phyloP scores from a whole-genome alignment of 2,329 filamentous ascomycete species.

The Periconia digitata region DNA sequence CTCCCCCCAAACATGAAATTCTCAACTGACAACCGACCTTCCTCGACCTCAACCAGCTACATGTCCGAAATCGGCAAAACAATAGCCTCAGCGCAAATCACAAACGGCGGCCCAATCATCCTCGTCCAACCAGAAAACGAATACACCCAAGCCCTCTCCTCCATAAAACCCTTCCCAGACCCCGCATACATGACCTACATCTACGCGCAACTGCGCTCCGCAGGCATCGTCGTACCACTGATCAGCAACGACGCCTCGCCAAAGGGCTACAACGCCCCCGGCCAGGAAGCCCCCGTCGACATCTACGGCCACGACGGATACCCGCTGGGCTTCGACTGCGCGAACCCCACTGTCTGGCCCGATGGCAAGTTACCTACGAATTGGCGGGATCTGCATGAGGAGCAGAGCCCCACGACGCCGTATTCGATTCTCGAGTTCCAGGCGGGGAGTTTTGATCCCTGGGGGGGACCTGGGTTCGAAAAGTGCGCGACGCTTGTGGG shows the following conservation, averaged over 20 bases:
- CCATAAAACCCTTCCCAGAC: conserved; percentile 62
- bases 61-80: conserved; percentile 62
- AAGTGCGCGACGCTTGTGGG: conserved; percentile 68
- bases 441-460: conserved; percentile 72
- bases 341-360: conserved; percentile 65
- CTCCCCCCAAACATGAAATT: too few species aligned
- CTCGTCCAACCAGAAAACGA: conserved; percentile 82
- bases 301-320: conserved; percentile 70
- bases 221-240: conserved; percentile 72
- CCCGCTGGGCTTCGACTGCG: conserved; percentile 62
- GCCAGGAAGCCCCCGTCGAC: conserved; percentile 59
- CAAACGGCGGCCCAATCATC: conserved; percentile 78
- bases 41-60: conserved; percentile 50
- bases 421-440: conserved; percentile 70
- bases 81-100: conserved; percentile 77
- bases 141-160: conserved; percentile 59
- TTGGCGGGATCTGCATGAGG: conserved; percentile 56
- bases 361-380: conserved; percentile 57
- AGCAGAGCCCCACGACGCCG: conserved; percentile 66
- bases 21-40: conserved; percentile 2
- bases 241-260: conserved; percentile 73
- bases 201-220: conserved; percentile 65
- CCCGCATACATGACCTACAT: conserved; percentile 70
- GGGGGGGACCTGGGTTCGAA: conserved; percentile 71
- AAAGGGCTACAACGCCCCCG: conserved; percentile 64